Conservation (phyloP, 306 rosid species). For the Pterocarpus santalinus region DNA sequence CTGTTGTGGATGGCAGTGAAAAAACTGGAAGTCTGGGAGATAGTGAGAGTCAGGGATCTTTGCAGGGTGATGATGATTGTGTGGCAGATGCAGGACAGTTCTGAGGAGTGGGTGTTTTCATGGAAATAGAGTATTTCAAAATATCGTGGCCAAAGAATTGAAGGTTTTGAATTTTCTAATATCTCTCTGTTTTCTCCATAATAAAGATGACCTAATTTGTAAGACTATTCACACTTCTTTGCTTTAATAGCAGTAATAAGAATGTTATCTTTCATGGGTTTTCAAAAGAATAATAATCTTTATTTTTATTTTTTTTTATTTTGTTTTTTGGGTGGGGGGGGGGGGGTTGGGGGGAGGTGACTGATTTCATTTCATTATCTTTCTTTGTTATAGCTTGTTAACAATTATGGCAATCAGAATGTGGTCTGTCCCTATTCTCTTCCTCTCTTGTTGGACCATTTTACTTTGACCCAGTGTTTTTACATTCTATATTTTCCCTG, state of each 20-base stretch:
- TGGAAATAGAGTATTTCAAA: slow-evolving; percentile 59
- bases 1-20: slow-evolving; percentile 74
- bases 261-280: slow-evolving; percentile 32
- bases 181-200: slow-evolving; percentile 40
- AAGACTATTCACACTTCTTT: slow-evolving; percentile 14
- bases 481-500: slow-evolving; percentile 17
- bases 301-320: not conserved
- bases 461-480: slow-evolving; percentile 38
- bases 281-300: slow-evolving; percentile 31
- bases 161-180: slow-evolving; percentile 78
- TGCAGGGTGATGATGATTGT: slow-evolving; percentile 81
- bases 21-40: slow-evolving; percentile 72
- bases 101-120: slow-evolving; percentile 61
- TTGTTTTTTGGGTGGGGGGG: not conserved
- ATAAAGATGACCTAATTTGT: slow-evolving; percentile 38
- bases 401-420: slow-evolving; percentile 36
- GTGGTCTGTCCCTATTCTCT: slow-evolving; percentile 22
- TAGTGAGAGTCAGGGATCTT: slow-evolving; percentile 75
- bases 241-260: not conserved
- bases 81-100: slow-evolving; percentile 61
- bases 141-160: slow-evolving; percentile 62
- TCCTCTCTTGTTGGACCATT: slow-evolving; percentile 32
- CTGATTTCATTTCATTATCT: not conserved
- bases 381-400: slow-evolving; percentile 26
- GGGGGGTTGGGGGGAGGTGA: not conserved